phyloP scores from a whole-genome alignment of 2,329 filamentous ascomycete genomes.

The Teratosphaeria gauchensis region DNA sequence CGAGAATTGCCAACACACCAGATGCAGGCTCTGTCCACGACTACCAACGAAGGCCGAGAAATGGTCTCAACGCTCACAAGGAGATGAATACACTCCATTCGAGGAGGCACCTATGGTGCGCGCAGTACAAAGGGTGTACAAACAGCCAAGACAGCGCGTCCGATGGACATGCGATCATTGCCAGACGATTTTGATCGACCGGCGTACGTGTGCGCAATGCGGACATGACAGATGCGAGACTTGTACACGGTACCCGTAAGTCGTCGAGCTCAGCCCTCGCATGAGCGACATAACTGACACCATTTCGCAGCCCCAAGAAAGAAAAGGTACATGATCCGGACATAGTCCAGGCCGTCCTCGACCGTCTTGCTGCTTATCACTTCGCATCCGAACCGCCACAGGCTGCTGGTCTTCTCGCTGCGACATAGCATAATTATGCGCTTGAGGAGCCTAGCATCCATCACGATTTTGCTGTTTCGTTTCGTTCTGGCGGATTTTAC shows the following conservation, averaged over 20 bases:
- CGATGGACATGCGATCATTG: conserved; percentile 53
- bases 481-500: neutral
- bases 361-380: conserved; percentile 12
- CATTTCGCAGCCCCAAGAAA: conserved; percentile 7
- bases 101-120: conserved; percentile 22
- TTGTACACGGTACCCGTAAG: conserved; percentile 47
- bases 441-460: neutral
- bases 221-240: conserved; percentile 49
- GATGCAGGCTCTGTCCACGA: conserved; percentile 72
- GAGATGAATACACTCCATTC: conserved; percentile 38
- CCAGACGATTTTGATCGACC: conserved; percentile 46
- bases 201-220: conserved; percentile 47
- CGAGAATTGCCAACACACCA: conserved; percentile 57
- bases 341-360: conserved; percentile 10
- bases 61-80: conserved; percentile 61
- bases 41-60: conserved; percentile 64
- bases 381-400: conserved; percentile 1
- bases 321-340: conserved; percentile 8
- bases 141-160: conserved; percentile 35
- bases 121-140: conserved; percentile 29
- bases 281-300: neutral
- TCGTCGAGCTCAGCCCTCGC: conserved; percentile 4
- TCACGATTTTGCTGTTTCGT: neutral
- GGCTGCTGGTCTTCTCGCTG: neutral
- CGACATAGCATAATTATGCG: neutral